A percentile compares a stretch with the other conserved stretches of the same genome.
phyloP scores from a whole-genome alignment of 345 rosid species.

The Citrus sp. region DNA sequence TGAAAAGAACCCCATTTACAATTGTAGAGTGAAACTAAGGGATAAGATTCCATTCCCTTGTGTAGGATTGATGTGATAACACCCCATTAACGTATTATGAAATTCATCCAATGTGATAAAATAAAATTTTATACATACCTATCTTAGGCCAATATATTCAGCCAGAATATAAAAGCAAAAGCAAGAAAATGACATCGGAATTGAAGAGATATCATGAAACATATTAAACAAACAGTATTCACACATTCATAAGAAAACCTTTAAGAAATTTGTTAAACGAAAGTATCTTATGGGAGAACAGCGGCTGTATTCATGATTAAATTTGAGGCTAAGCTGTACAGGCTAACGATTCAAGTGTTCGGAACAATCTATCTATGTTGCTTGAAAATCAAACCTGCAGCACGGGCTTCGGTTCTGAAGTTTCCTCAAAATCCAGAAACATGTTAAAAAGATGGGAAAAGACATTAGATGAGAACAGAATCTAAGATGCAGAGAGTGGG shows the following conservation, averaged over 20 bases:
- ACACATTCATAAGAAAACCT: background rate
- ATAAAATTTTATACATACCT: too few species aligned
- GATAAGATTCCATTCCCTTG: too few species aligned
- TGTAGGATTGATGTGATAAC: too few species aligned
- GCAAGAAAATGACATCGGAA: background rate
- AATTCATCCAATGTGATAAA: too few species aligned
- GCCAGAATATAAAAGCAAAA: too few species aligned
- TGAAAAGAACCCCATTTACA: too few species aligned
- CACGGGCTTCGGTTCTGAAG: background rate
- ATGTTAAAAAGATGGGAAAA: background rate
- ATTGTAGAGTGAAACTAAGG: too few species aligned
- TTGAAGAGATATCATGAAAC: background rate
- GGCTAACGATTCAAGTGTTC: background rate
- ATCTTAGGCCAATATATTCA: too few species aligned
- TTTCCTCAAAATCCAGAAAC: background rate
- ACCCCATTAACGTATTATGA: too few species aligned
- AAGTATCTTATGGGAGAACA: background rate
- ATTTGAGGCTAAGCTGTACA: background rate
- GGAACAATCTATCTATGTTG: background rate
- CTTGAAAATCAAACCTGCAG: background rate
- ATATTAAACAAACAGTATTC: too few species aligned
- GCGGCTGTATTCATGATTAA: background rate
- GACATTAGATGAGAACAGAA: background rate
- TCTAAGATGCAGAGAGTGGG: constrained; percentile 42
- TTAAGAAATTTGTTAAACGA: background rate